Conservation (phyloP, 2,329 filamentous ascomycete species). For the Nemania abortiva region DNA sequence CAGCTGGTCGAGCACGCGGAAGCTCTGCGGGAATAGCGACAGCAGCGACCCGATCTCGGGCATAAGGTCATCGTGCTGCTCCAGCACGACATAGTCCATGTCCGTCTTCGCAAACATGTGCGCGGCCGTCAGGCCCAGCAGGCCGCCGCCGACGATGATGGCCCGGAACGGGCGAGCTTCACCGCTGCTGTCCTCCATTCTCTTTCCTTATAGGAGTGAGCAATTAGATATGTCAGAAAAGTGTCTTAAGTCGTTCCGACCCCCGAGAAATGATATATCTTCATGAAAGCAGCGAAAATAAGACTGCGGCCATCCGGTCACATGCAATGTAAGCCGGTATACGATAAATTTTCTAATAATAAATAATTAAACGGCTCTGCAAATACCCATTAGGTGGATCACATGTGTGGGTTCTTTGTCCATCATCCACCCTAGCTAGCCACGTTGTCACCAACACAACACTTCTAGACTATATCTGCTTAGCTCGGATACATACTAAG, state of each 20-base stretch:
- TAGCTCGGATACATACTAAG: neutral
- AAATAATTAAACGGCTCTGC: neutral
- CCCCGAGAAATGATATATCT: neutral
- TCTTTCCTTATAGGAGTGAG: neutral
- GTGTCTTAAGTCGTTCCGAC: neutral
- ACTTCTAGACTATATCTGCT: neutral
- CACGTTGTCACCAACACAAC: neutral
- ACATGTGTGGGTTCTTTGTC: neutral
- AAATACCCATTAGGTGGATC: conserved; percentile 5
- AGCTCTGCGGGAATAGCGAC: conserved; percentile 44
- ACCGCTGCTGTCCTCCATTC: conserved; percentile 3
- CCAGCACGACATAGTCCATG: conserved; percentile 50
- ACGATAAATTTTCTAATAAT: conserved; percentile 2
- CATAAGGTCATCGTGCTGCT: conserved; percentile 42
- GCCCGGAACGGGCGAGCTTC: conserved; percentile 44
- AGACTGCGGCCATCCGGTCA: neutral
- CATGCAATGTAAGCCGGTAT: neutral
- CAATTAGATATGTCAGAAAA: no score
- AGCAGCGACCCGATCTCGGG: conserved; percentile 44
- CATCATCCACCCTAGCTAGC: neutral
- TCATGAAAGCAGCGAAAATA: neutral
- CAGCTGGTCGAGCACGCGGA: conserved; percentile 49
- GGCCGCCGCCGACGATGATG: conserved; percentile 48
- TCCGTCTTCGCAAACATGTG: conserved; percentile 46
- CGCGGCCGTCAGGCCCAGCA: conserved; percentile 46